Evolutionary conservation across 108 stramenopile species (phyloP).

Genomic region (Nannochloropsis gaditana): DNA sequence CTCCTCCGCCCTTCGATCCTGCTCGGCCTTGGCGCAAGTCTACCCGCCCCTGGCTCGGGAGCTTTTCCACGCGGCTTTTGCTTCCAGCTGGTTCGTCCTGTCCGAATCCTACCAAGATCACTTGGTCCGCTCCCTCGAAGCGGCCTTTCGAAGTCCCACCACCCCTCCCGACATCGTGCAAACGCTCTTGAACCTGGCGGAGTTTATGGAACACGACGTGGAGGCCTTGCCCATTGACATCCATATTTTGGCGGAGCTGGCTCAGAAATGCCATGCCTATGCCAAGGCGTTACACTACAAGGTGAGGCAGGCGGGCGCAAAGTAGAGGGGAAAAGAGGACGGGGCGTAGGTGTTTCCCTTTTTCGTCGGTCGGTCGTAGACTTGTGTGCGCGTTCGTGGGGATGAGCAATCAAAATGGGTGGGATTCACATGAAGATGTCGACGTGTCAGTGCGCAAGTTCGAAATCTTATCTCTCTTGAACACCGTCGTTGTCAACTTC

Average conservation of each 20-base stretch:
- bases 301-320: constrained; percentile 7
- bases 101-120: constrained; percentile 61
- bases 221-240: constrained; percentile 90
- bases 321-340: not conserved
- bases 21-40: constrained; percentile 81
- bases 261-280: constrained; percentile 90
- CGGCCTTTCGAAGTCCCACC: constrained; percentile 62
- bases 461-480: too few relatives aligned
- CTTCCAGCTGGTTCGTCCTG: constrained; percentile 87
- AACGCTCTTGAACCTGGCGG: constrained; percentile 86
- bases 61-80: constrained; percentile 93
- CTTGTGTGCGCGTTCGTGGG: too few relatives aligned
- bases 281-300: constrained; percentile 81
- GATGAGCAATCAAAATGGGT: too few relatives aligned
- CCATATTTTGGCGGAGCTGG: constrained; percentile 73
- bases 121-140: constrained; percentile 74
- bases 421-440: too few relatives aligned
- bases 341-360: too few relatives aligned
- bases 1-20: constrained; percentile 78
- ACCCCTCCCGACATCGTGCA: constrained; percentile 89
- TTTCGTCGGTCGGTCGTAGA: too few relatives aligned
- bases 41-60: constrained; percentile 89
- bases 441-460: too few relatives aligned
- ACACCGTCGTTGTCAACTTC: constrained; percentile 46
- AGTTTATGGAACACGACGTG: constrained; percentile 95